These are phyloP conservation scores for Sporothrix brunneoviolacea DNA, from an alignment of 2,329 filamentous ascomycete species.

Conservation along the genomic window DNA sequence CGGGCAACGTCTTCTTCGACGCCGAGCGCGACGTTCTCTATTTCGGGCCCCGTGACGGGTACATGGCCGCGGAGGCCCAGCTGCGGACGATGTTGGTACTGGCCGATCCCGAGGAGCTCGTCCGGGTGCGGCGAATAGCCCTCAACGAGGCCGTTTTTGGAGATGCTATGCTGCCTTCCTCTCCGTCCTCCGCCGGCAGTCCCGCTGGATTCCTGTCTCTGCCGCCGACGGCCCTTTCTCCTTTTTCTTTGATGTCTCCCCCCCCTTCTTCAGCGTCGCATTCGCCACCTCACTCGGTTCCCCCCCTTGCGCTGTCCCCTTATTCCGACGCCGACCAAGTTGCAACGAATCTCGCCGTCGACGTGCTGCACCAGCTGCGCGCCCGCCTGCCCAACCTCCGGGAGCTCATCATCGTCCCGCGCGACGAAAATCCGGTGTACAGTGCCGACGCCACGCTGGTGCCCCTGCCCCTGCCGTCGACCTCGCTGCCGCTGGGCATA, in stretches of 20 bases:
- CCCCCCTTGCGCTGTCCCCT: no score
- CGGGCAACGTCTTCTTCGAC: conserved; percentile 38
- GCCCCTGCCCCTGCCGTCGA: background rate
- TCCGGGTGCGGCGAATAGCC: conserved; percentile 35
- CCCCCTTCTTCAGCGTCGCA: no score
- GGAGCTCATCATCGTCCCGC: conserved; percentile 39
- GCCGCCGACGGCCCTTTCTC: no score
- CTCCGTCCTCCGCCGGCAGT: background rate
- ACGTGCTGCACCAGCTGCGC: conserved; percentile 34
- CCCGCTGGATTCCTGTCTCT: no score
- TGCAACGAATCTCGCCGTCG: conserved; percentile 30
- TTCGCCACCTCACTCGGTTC: no score
- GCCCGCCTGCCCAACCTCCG: conserved; percentile 33
- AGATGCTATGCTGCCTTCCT: background rate
- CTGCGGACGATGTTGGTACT: conserved; percentile 39
- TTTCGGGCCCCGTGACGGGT: conserved; percentile 39
- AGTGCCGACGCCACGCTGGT: conserved; percentile 24
- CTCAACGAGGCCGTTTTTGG: conserved; percentile 39
- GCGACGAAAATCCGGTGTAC: conserved; percentile 30
- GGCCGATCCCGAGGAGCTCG: conserved; percentile 35
- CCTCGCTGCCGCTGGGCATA: conserved; percentile 18
- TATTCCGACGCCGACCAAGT: conserved; percentile 24
- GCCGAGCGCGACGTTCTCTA: conserved; percentile 38
- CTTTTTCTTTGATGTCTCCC: no score
- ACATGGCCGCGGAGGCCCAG: conserved; percentile 39